Evolutionary conservation across 805 yeast genomes (phyloP).

Genomic region (Ogataea nonfermentans): DNA sequence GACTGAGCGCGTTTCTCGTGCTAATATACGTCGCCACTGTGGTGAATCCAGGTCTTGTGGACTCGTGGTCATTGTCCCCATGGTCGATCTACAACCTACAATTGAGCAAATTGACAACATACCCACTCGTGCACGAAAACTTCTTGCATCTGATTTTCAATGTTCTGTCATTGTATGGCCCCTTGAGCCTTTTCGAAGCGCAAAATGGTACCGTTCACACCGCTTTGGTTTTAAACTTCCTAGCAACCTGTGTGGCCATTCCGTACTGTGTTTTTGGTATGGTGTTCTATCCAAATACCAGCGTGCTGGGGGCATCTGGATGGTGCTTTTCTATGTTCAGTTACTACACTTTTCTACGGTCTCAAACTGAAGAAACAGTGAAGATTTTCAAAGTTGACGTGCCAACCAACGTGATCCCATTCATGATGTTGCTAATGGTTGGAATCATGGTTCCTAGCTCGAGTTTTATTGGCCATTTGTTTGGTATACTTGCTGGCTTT

Average conservation of each 20-base stretch:
- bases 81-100: conserved; percentile 48
- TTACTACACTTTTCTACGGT: conserved; percentile 48
- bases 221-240: conserved; percentile 70
- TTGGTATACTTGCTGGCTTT: conserved; percentile 68
- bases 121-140: conserved; percentile 67
- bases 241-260: conserved; percentile 69
- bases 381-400: conserved; percentile 33
- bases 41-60: conserved; percentile 29
- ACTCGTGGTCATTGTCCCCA: conserved; percentile 52
- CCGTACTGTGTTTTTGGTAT: conserved; percentile 54
- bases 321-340: conserved; percentile 69
- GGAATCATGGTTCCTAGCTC: conserved; percentile 60
- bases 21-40: conserved; percentile 41
- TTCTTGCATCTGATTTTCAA: conserved; percentile 63
- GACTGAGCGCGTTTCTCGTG: conserved; percentile 54
- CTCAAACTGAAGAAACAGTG: conserved; percentile 18
- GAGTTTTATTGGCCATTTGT: conserved; percentile 71
- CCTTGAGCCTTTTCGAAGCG: conserved; percentile 64
- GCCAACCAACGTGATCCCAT: conserved; percentile 62
- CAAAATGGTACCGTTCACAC: conserved; percentile 82
- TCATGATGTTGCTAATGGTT: conserved; percentile 46
- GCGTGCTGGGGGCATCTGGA: conserved; percentile 69
- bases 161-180: conserved; percentile 52
- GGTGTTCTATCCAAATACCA: conserved; percentile 48
- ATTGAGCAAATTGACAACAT: conserved; percentile 59